These are phyloP conservation scores for Mycena maculata DNA, from an alignment of 768 basidiomycete genomes.

Conservation along the genomic window DNA sequence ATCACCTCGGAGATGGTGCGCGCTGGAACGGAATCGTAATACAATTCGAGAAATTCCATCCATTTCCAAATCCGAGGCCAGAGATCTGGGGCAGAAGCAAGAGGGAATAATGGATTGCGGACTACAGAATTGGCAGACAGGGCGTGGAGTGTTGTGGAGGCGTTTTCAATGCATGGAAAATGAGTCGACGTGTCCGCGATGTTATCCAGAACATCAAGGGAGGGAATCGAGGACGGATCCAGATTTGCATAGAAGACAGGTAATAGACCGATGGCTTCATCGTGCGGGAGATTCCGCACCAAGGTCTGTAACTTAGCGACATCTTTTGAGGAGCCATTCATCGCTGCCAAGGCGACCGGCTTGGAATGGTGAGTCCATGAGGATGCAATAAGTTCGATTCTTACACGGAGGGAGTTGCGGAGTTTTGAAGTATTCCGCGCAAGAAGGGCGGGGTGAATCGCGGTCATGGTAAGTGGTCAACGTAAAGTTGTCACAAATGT, in stretches of 20 bases:
- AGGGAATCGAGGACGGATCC: slow-evolving; percentile 14
- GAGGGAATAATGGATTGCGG: slow-evolving; percentile 13
- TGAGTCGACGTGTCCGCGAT: slow-evolving; percentile 1
- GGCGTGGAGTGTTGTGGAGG: slow-evolving; percentile 1
- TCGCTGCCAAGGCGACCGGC: slow-evolving; percentile 19
- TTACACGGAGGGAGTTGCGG: slow-evolving; percentile 18
- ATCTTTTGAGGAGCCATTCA: slow-evolving; percentile 18
- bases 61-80: slow-evolving; percentile 22
- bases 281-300: slow-evolving; percentile 10
- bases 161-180: slow-evolving; percentile 14
- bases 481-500: no score
- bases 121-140: background rate
- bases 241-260: slow-evolving; percentile 21
- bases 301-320: slow-evolving; percentile 6
- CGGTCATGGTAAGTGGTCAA: slow-evolving; percentile 14
- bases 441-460: slow-evolving; percentile 16
- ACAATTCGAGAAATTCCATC: slow-evolving; percentile 16
- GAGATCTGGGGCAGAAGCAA: slow-evolving; percentile 6
- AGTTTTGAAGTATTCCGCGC: slow-evolving; percentile 16
- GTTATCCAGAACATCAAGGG: slow-evolving; percentile 17
- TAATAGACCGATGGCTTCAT: slow-evolving; percentile 21
- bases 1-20: slow-evolving; percentile 7
- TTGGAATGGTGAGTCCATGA: slow-evolving; percentile 5
- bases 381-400: slow-evolving; percentile 2
- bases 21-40: slow-evolving; percentile 6